A percentile compares a stretch with the other conserved stretches of the same genome.
These are phyloP conservation scores for Alloascoidea hylecoeti DNA, from an alignment of 805 yeast species.

Conservation along the genomic window DNA sequence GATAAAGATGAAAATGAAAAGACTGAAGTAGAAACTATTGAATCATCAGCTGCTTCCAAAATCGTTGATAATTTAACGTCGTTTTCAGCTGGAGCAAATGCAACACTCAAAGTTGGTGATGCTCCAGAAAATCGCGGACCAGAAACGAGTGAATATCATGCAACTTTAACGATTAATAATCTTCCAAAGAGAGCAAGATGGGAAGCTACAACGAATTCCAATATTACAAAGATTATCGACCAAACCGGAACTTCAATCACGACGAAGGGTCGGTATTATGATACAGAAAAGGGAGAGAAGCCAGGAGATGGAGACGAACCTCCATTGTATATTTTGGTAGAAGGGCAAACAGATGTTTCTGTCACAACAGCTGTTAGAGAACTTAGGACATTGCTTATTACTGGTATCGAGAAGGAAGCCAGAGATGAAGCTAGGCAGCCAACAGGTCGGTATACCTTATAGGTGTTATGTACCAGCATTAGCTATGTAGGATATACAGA, in stretches of 20 bases:
- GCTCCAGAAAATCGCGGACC: constrained; percentile 42
- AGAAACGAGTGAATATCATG: constrained; percentile 40
- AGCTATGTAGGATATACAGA: no score
- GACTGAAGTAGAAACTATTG: constrained; percentile 4
- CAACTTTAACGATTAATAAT: constrained; percentile 70
- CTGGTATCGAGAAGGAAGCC: constrained; percentile 37
- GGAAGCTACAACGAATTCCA: constrained; percentile 59
- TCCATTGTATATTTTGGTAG: constrained; percentile 65
- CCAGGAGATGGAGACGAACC: constrained; percentile 50
- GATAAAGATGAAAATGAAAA: constrained; percentile 12
- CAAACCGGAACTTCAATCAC: constrained; percentile 67
- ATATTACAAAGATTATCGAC: constrained; percentile 49
- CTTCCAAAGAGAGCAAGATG: constrained; percentile 71
- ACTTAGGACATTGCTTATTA: constrained; percentile 38
- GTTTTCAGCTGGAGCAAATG: constrained; percentile 9
- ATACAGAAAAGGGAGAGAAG: constrained; percentile 33
- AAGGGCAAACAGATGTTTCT: constrained; percentile 48
- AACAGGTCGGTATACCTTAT: constrained; percentile 35
- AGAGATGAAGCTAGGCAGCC: constrained; percentile 27
- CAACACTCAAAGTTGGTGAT: constrained; percentile 24
- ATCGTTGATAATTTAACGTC: constrained; percentile 6
- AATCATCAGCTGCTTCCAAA: constrained; percentile 6
- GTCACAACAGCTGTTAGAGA: constrained; percentile 46
- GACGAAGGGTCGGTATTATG: constrained; percentile 61
- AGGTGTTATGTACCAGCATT: no score